phyloP scores from a whole-genome alignment of 176 grass and related monocot genomes.

The Eragrostis curvula region DNA sequence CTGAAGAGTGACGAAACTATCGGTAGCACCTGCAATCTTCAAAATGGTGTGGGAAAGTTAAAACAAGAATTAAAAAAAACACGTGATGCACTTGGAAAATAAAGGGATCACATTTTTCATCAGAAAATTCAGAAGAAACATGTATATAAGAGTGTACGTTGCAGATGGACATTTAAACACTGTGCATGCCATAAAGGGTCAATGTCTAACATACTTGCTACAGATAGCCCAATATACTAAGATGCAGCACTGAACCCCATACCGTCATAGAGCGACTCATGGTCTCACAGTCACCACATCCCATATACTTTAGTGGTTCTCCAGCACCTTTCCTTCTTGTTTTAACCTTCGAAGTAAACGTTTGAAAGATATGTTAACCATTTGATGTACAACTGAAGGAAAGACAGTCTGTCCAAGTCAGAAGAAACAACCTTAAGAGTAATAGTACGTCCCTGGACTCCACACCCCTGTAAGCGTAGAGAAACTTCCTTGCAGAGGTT shows the following conservation, averaged over 20 bases:
- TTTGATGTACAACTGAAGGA: constrained; percentile 18
- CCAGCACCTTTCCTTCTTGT: constrained; percentile 85
- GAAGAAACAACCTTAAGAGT: constrained; percentile 80
- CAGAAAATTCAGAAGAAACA: constrained; percentile 30
- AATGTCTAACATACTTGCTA: constrained; percentile 13
- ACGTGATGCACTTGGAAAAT: not conserved
- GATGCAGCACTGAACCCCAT: constrained; percentile 35
- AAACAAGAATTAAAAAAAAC: constrained; percentile 31
- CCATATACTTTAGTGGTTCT: constrained; percentile 94
- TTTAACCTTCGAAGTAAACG: constrained; percentile 57
- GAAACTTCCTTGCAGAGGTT: constrained; percentile 96
- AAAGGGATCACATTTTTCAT: constrained; percentile 19
- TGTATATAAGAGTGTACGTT: constrained; percentile 1
- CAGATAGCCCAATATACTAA: not conserved
- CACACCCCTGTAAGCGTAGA: constrained; percentile 84
- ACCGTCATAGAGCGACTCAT: constrained; percentile 86
- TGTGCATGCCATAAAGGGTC: not conserved
- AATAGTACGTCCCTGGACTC: constrained; percentile 83
- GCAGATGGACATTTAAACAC: constrained; percentile 33
- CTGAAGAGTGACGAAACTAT: constrained; percentile 65
- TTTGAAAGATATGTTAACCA: constrained; percentile 33
- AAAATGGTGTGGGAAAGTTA: constrained; percentile 31
- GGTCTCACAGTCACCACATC: constrained; percentile 91
- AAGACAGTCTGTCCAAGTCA: constrained; percentile 22
- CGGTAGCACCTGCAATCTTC: constrained; percentile 84